Evolutionary conservation across 2,329 filamentous ascomycete genomes (phyloP).

Genomic region (Triangularia setosa): DNA sequence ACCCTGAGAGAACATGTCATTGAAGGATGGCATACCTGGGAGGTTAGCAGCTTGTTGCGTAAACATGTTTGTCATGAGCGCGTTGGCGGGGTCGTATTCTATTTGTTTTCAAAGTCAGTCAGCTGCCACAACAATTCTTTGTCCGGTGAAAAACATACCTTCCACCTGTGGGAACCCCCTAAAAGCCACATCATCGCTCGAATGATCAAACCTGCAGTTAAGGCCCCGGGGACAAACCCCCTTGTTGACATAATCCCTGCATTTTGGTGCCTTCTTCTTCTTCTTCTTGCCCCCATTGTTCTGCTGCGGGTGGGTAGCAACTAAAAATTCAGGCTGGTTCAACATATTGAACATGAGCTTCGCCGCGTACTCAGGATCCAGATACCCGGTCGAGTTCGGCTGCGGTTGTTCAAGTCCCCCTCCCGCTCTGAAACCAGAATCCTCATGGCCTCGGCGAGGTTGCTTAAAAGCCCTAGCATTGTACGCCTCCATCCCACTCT

Average conservation of each 20-base stretch:
- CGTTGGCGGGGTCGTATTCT: constrained; percentile 59
- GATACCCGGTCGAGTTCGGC: constrained; percentile 1
- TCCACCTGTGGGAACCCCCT: constrained; percentile 26
- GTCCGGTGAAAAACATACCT: constrained; percentile 24
- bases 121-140: not conserved
- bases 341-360: constrained; percentile 15
- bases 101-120: constrained; percentile 12
- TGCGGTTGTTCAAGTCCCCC: not conserved
- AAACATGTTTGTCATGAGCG: constrained; percentile 25
- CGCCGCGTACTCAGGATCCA: constrained; percentile 6
- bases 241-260: constrained; percentile 67
- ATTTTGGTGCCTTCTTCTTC: constrained; percentile 47
- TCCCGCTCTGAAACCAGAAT: constrained; percentile 23
- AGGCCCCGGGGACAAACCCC: constrained; percentile 67
- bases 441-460: constrained; percentile 48
- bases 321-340: not conserved
- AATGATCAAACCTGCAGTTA: constrained; percentile 67
- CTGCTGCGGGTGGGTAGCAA: not conserved
- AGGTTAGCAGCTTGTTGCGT: not conserved
- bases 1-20: not conserved
- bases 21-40: not conserved
- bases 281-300: not conserved
- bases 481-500: constrained; percentile 35
- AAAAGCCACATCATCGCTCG: constrained; percentile 33
- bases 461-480: constrained; percentile 48